Conservation (phyloP, 257 asterid species). For the Leptodermis oblonga region DNA sequence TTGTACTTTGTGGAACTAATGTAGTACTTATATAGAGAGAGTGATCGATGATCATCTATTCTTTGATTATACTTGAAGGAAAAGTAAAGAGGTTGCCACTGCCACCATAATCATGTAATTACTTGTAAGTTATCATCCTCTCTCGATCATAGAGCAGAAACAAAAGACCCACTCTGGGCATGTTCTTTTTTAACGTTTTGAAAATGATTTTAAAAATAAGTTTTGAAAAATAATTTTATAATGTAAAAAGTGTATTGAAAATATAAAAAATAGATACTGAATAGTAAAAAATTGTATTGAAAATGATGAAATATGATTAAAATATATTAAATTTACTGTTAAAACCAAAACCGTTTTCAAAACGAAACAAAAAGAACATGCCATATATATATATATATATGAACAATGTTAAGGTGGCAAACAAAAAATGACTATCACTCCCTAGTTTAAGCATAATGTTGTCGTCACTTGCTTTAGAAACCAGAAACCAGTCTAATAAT, state of each 20-base stretch:
- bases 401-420: constrained; percentile 18
- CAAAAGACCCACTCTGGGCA: too few relatives aligned
- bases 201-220: too few relatives aligned
- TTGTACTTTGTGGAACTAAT: neutral
- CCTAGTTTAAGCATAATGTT: constrained; percentile 7
- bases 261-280: too few relatives aligned
- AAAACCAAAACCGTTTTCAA: too few relatives aligned
- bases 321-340: too few relatives aligned
- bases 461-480: constrained; percentile 22
- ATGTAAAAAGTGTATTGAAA: too few relatives aligned
- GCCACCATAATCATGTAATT: neutral
- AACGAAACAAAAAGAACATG: too few relatives aligned
- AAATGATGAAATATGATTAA: too few relatives aligned
- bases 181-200: too few relatives aligned
- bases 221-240: too few relatives aligned
- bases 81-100: constrained; percentile 27
- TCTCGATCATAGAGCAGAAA: neutral
- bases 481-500: constrained; percentile 6
- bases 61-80: constrained; percentile 56
- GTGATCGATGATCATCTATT: constrained; percentile 1
- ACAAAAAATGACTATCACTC: constrained; percentile 10
- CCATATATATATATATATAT: too few relatives aligned
- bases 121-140: neutral
- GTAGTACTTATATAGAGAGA: neutral
- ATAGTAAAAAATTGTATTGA: too few relatives aligned